Conservation (phyloP, 805 yeast genomes). For the Zygosaccharomyces pseudorouxii region DNA sequence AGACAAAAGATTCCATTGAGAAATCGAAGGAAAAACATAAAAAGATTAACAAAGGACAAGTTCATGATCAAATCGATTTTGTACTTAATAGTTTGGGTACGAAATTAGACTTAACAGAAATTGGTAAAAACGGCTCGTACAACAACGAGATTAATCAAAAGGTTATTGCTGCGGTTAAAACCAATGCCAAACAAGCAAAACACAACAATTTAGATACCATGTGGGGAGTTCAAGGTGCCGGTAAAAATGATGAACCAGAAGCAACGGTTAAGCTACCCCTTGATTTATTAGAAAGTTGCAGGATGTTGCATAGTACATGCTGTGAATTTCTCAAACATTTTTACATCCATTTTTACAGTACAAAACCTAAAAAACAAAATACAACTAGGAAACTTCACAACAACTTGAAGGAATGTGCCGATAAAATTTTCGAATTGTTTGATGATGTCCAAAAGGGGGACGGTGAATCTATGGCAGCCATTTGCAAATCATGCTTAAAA, state of each 20-base stretch:
- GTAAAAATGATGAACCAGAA: conserved; percentile 27
- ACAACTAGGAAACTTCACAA: conserved; percentile 44
- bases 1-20: conserved; percentile 20
- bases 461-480: conserved; percentile 27
- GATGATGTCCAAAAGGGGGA: conserved; percentile 30
- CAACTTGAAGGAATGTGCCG: conserved; percentile 45
- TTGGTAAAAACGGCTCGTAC: conserved; percentile 18
- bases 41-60: conserved; percentile 11
- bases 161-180: conserved; percentile 45
- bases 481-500: conserved; percentile 36
- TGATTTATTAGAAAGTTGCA: conserved; percentile 45
- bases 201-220: conserved; percentile 27
- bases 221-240: conserved; percentile 26
- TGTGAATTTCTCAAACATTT: conserved; percentile 73
- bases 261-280: conserved; percentile 34
- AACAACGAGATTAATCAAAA: conserved; percentile 36
- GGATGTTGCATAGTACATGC: conserved; percentile 65
- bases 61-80: conserved; percentile 10
- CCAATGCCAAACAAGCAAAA: conserved; percentile 51
- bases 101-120: conserved; percentile 31
- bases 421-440: conserved; percentile 36
- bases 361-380: conserved; percentile 42
- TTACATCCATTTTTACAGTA: conserved; percentile 58
- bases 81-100: conserved; percentile 18
- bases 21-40: conserved; percentile 17